Base-by-base conservation (phyloP, 1,139 yeast genomes). In the Zhuliangozyma parablackwelliae region DNA sequence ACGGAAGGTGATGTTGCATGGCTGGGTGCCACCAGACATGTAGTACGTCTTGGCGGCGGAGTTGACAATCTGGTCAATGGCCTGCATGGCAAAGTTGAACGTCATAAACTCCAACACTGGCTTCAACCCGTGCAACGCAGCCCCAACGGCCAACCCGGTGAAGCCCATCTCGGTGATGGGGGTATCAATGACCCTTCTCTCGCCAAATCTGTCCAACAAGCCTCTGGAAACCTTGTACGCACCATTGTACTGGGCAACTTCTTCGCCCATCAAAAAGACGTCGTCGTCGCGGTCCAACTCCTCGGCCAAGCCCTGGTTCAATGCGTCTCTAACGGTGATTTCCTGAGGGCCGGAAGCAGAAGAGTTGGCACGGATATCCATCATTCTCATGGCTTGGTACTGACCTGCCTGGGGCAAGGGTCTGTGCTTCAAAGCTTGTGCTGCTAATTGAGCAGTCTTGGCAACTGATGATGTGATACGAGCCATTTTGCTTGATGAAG, bases 91-190 rank as follows among this genome's bases (percentile, higher is more conserved):
- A 63, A 94, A 92, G 78, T 94, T 92, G 73, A 90, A 90, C 30
- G 98, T 92, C 99, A 92, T 92, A 69, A 92, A 92, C 71, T 92
- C 99, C 63, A 95, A 88, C 53, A 92, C 80, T 54, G 99, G 99
- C 70, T 88, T 88, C 60, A 92, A 81, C 39, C 98, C 98, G 40
- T 95, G 92, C 61, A 92, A 80, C 10, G 98, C 95, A 38, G 97
- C 92, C 68, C 99, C 99, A 32, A 89, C 95, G 52, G 97, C 87
- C 52, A 92, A 71, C 58, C 99, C 99, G 39, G 98, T 83, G 76
- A 92, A 92, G 40, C 99, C 99, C 92, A 92, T 90, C 69, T 92
- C 99, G 40, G 99, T 92, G 64, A 92, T 92, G 48, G 99, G 99
- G 46, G 98, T 92, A 68, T 92, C 99, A 47, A 92, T 80, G 47